A percentile compares a stretch with the other conserved stretches of the same genome.
Evolutionary conservation across 2,329 filamentous ascomycete genomes (phyloP).

Genomic region (Penicillium vulpinum): DNA sequence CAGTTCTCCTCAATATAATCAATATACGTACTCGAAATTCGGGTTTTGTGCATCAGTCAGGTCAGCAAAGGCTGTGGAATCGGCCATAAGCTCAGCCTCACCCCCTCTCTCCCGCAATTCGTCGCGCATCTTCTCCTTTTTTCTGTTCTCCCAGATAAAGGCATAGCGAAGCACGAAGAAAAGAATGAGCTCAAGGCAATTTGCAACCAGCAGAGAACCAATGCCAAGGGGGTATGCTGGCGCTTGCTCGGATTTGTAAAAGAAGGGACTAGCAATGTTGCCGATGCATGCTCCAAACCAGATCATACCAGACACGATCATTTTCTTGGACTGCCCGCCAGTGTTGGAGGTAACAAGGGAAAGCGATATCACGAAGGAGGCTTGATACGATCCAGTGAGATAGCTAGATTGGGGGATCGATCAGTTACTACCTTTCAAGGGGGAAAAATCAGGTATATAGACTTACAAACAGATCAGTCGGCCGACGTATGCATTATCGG

Average conservation of each 20-base stretch:
- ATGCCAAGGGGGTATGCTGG: constrained; percentile 16
- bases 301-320: constrained; percentile 28
- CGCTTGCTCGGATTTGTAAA: constrained; percentile 17
- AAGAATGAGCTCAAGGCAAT: neutral
- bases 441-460: constrained; percentile 39
- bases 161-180: neutral
- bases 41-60: neutral
- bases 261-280: constrained; percentile 24
- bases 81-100: neutral
- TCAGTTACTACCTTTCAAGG: constrained; percentile 27
- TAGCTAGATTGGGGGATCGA: neutral
- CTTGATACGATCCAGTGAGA: constrained; percentile 27
- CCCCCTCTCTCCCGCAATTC: constrained; percentile 10
- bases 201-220: neutral
- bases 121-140: neutral
- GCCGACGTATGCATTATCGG: constrained; percentile 29
- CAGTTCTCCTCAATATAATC: neutral
- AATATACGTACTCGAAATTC: neutral
- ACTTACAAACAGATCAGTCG: constrained; percentile 21
- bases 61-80: neutral
- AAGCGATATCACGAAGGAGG: constrained; percentile 34
- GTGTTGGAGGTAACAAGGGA: constrained; percentile 32
- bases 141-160: neutral
- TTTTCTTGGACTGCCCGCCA: constrained; percentile 31
- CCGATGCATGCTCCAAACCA: constrained; percentile 29